Conservation (phyloP, 805 yeast genomes). For the Cyberlindnera petersonii region DNA sequence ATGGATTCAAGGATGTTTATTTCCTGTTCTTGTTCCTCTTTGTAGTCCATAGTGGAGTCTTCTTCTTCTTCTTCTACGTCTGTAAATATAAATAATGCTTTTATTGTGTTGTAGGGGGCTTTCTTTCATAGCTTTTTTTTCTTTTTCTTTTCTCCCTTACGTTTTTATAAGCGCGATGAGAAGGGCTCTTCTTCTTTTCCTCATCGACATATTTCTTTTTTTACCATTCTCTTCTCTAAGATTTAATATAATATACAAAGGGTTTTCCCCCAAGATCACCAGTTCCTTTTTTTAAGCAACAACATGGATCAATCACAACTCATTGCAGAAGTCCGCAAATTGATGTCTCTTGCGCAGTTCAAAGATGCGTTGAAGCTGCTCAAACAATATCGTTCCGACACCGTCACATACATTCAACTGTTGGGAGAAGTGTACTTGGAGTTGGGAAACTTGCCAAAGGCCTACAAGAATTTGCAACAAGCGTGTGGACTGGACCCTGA, state of each 20-base stretch:
- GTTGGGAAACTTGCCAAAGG: conserved; percentile 71
- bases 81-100: no score
- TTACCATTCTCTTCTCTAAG: no score
- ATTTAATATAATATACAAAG: no score
- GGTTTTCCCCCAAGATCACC: no score
- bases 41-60: conserved; percentile 58
- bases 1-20: conserved; percentile 85
- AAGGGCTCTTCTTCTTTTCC: no score
- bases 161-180: no score
- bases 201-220: no score
- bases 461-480: conserved; percentile 55
- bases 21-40: conserved; percentile 86
- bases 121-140: no score
- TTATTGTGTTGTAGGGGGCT: no score
- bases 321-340: conserved; percentile 14
- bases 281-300: no score
- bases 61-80: no score
- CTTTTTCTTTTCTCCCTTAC: no score
- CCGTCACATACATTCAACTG: conserved; percentile 46
- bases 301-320: conserved; percentile 1
- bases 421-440: conserved; percentile 81
- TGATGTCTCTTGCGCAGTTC: conserved; percentile 10
- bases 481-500: conserved; percentile 69
- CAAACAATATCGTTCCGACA: conserved; percentile 34
- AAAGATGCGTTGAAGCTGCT: conserved; percentile 34